These are phyloP conservation scores for Ilex paraguariensis DNA, from an alignment of 305 asterid species.

Conservation along the genomic window DNA sequence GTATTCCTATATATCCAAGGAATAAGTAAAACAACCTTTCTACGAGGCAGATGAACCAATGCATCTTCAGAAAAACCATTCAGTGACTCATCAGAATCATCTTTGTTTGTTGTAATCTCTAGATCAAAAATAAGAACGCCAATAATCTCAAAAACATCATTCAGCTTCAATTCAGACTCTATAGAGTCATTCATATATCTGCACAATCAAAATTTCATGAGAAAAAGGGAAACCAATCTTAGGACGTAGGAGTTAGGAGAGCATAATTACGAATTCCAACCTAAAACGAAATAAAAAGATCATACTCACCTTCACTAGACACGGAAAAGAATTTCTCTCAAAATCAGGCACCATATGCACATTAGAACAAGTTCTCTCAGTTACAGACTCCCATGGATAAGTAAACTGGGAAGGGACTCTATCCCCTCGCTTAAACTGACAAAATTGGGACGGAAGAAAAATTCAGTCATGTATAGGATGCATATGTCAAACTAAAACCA, in stretches of 20 bases:
- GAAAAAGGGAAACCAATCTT: neutral
- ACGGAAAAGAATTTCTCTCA: constrained; percentile 47
- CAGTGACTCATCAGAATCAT: constrained; percentile 36
- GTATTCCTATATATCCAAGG: too few species aligned
- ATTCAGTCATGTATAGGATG: neutral
- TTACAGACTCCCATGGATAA: constrained; percentile 26
- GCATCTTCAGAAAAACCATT: constrained; percentile 51
- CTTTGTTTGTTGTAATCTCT: constrained; percentile 36
- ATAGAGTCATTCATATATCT: constrained; percentile 69
- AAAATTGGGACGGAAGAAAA: constrained; percentile 1
- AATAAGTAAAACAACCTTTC: constrained; percentile 41
- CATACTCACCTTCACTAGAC: constrained; percentile 70
- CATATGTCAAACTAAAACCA: too few species aligned
- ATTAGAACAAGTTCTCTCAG: constrained; percentile 33
- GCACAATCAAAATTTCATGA: constrained; percentile 21
- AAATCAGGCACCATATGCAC: constrained; percentile 28
- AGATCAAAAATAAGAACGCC: constrained; percentile 70
- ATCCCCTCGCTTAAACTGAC: constrained; percentile 48
- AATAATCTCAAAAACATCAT: constrained; percentile 87
- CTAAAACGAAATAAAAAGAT: neutral
- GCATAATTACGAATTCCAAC: constrained; percentile 7
- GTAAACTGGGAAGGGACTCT: constrained; percentile 28
- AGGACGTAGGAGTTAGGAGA: neutral
- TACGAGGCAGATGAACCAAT: constrained; percentile 43
- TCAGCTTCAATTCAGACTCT: constrained; percentile 72